Conservation (phyloP, 2,329 filamentous ascomycete species). For the Fusarium nematophilum region DNA sequence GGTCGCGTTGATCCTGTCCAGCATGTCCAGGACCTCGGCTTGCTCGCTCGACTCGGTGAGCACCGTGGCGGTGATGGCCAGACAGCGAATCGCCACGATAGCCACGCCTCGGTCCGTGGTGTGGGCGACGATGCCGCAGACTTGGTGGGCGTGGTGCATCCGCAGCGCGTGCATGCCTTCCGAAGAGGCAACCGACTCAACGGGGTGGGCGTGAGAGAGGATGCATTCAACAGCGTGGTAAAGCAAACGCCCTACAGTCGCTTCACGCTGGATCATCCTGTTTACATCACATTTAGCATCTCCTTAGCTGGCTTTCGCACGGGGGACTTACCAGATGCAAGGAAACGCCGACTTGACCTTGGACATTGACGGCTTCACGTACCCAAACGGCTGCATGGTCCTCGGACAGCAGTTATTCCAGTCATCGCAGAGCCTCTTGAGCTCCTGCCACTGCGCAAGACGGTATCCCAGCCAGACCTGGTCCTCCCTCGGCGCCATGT, state of each 20-base stretch:
- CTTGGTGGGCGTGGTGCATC: conserved; percentile 80
- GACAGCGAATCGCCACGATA: conserved; percentile 80
- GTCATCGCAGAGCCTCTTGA: conserved; percentile 84
- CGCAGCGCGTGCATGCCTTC: conserved; percentile 78
- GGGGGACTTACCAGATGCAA: conserved; percentile 80
- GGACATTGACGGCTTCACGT: conserved; percentile 75
- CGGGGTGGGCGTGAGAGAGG: conserved; percentile 82
- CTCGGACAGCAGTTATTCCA: conserved; percentile 85
- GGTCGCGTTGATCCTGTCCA: conserved; percentile 79
- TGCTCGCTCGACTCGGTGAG: conserved; percentile 78
- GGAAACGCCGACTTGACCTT: conserved; percentile 81
- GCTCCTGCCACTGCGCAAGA: conserved; percentile 79
- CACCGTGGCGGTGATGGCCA: conserved; percentile 81
- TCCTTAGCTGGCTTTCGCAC: no score
- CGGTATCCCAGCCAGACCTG: conserved; percentile 72
- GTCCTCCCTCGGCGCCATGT: conserved; percentile 70
- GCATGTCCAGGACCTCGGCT: conserved; percentile 81
- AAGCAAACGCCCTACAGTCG: conserved; percentile 84
- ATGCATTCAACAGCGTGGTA: conserved; percentile 90
- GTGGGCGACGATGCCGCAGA: conserved; percentile 91
- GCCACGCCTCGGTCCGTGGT: conserved; percentile 83
- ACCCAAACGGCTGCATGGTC: conserved; percentile 89
- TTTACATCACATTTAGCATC: not conserved
- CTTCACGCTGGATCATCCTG: conserved; percentile 84
- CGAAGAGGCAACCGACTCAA: conserved; percentile 66